Percentiles rank a stretch among this genome's conserved stretches.
Conservation (phyloP, 345 rosid genomes). For the Eucalyptus curtisii region DNA sequence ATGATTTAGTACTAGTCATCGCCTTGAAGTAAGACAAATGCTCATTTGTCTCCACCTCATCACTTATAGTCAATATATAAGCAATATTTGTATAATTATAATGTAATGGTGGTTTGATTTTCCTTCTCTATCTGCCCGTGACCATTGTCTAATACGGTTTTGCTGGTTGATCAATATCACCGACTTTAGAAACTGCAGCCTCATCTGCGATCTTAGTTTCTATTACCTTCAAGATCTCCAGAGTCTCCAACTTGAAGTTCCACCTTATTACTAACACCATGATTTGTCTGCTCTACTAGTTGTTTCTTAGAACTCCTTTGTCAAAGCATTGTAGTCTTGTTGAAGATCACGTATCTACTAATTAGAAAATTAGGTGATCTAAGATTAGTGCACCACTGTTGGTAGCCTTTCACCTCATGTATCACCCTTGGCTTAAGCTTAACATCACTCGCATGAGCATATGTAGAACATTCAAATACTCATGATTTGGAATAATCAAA, state of each 20-base stretch:
- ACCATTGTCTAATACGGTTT: background rate
- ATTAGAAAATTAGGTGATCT: too few relatives aligned
- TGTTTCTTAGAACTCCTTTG: background rate
- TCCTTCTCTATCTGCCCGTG: accelerated
- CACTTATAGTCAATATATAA: too few relatives aligned
- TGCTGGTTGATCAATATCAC: background rate
- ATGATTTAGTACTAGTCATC: background rate
- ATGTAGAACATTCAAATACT: accelerated
- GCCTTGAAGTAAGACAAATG: background rate
- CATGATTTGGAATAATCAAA: background rate
- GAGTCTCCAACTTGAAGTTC: background rate
- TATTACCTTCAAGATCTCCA: background rate
- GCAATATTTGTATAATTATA: too few relatives aligned
- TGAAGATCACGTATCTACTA: too few relatives aligned
- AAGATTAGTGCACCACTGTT: background rate
- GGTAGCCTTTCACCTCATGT: background rate
- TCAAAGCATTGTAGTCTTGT: background rate
- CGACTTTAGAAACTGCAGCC: accelerated
- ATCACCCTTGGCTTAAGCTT: too few relatives aligned
- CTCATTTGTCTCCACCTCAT: background rate
- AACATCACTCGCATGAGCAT: too few relatives aligned
- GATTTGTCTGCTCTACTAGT: accelerated
- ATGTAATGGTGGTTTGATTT: background rate
- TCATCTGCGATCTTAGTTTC: background rate
- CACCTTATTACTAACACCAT: background rate